These are phyloP conservation scores for Calycina herbarum DNA, from an alignment of 2,329 filamentous ascomycete genomes.

Conservation along the genomic window DNA sequence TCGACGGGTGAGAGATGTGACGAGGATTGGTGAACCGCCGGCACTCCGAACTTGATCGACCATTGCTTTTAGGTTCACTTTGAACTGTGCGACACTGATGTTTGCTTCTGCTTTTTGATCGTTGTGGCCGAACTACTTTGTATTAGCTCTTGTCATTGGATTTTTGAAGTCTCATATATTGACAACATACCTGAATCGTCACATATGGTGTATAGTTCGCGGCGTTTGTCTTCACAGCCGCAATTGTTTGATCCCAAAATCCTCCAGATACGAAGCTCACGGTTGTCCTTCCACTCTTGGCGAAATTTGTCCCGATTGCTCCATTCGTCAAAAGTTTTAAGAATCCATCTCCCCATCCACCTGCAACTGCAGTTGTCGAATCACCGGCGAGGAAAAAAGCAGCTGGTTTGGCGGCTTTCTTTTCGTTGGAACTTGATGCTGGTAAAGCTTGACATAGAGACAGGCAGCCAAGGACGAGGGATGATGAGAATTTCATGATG, in stretches of 20 bases:
- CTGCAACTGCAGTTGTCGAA: constrained; percentile 42
- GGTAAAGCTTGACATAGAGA: not conserved
- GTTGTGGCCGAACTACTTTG: constrained; percentile 50
- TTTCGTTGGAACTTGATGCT: not conserved
- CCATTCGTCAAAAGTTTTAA: constrained; percentile 46
- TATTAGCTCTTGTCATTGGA: not conserved
- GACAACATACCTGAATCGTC: constrained; percentile 46
- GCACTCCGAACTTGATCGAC: constrained; percentile 34
- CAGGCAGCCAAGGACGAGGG: not conserved
- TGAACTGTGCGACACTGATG: constrained; percentile 43
- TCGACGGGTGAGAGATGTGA: constrained; percentile 49
- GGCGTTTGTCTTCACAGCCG: constrained; percentile 39
- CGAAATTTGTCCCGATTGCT: constrained; percentile 48
- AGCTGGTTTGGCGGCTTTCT: constrained; percentile 30
- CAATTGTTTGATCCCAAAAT: constrained; percentile 46
- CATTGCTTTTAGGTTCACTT: constrained; percentile 44
- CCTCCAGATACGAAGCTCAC: constrained; percentile 47
- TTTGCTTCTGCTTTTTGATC: constrained; percentile 48
- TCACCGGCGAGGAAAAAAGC: constrained; percentile 45
- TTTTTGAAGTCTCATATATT: not conserved
- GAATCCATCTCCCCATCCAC: constrained; percentile 52
- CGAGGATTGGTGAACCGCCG: constrained; percentile 43
- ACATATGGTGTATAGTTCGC: constrained; percentile 44
- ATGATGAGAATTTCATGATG: not conserved
- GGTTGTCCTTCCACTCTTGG: constrained; percentile 49